Conservation (phyloP, 2,329 filamentous ascomycete species). For the Apiospora pterosperma region DNA sequence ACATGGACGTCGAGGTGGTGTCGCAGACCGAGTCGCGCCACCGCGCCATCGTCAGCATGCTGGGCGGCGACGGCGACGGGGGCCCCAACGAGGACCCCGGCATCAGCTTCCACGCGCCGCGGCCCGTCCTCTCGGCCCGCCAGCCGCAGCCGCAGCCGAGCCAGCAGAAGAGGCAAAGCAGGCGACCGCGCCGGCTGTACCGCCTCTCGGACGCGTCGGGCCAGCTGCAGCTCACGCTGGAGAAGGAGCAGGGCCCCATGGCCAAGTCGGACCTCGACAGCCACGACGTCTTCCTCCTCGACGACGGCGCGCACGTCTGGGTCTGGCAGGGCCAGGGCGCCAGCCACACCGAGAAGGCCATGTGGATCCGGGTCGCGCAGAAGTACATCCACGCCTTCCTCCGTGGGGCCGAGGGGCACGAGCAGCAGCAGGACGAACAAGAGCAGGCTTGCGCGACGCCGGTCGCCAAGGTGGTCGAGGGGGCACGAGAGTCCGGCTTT, state of each 20-base stretch:
- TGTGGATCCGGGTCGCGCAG: slow-evolving; percentile 60
- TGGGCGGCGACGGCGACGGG: slow-evolving; percentile 36
- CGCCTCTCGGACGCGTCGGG: slow-evolving; percentile 61
- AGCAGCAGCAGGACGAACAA: background rate
- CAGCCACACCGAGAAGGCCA: slow-evolving; percentile 54
- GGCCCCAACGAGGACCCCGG: slow-evolving; percentile 26
- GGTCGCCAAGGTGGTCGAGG: slow-evolving; percentile 55
- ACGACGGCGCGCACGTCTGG: slow-evolving; percentile 56
- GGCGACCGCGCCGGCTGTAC: slow-evolving; percentile 47
- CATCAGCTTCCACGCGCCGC: slow-evolving; percentile 35
- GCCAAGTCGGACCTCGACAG: slow-evolving; percentile 48
- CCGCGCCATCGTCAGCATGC: slow-evolving; percentile 51
- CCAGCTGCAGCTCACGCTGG: slow-evolving; percentile 51
- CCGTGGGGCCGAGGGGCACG: slow-evolving; percentile 13
- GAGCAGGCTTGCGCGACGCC: slow-evolving; percentile 41
- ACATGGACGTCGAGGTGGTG: slow-evolving; percentile 62
- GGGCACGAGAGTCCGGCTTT: slow-evolving; percentile 54
- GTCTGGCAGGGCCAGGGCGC: slow-evolving; percentile 62
- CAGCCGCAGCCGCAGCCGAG: slow-evolving; percentile 15
- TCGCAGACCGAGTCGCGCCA: slow-evolving; percentile 57
- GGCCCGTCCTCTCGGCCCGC: slow-evolving; percentile 34
- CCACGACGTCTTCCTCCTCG: slow-evolving; percentile 61
- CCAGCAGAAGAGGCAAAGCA: slow-evolving; percentile 12
- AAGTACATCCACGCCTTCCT: slow-evolving; percentile 46
- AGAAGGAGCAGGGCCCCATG: slow-evolving; percentile 54